Evolutionary conservation across 495 filamentous ascomycete genomes (phyloP).

Genomic region (Neurospora sp.): DNA sequence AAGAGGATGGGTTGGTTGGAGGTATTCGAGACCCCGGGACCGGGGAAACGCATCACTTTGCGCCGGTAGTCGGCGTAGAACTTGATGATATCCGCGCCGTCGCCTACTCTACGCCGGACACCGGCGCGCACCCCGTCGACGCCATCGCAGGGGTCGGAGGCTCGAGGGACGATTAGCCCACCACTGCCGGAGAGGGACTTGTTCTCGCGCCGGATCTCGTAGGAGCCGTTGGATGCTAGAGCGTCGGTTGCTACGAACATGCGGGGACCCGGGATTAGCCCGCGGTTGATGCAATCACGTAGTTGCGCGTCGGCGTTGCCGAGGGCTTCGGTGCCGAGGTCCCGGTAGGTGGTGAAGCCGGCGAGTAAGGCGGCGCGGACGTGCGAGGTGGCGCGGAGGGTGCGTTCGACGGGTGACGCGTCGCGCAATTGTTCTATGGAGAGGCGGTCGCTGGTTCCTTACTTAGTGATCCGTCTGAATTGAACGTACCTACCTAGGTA

Average conservation of each 20-base stretch:
- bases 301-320: slow-evolving; percentile 33
- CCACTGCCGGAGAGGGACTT: neutral
- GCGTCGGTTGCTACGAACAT: slow-evolving; percentile 42
- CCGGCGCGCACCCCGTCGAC: slow-evolving; percentile 32
- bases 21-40: slow-evolving; percentile 8
- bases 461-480: too few species aligned
- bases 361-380: slow-evolving; percentile 39
- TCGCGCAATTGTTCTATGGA: slow-evolving; percentile 40
- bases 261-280: slow-evolving; percentile 40
- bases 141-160: slow-evolving; percentile 37
- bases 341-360: slow-evolving; percentile 46
- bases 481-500: too few species aligned
- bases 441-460: slow-evolving; percentile 18
- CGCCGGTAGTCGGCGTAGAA: slow-evolving; percentile 45
- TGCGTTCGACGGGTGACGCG: slow-evolving; percentile 37
- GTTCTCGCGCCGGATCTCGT: slow-evolving; percentile 39
- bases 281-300: slow-evolving; percentile 38
- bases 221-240: slow-evolving; percentile 37
- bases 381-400: slow-evolving; percentile 42
- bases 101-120: slow-evolving; percentile 37
- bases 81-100: slow-evolving; percentile 43
- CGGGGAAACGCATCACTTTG: slow-evolving; percentile 36
- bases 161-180: slow-evolving; percentile 18
- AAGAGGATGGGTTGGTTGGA: slow-evolving; percentile 12
- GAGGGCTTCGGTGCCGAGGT: slow-evolving; percentile 42